Evolutionary conservation across 1,284 basidiomycete genomes (phyloP), one percentile per base, ranked within the genome.

Genomic region (Marasmius sp.): DNA sequence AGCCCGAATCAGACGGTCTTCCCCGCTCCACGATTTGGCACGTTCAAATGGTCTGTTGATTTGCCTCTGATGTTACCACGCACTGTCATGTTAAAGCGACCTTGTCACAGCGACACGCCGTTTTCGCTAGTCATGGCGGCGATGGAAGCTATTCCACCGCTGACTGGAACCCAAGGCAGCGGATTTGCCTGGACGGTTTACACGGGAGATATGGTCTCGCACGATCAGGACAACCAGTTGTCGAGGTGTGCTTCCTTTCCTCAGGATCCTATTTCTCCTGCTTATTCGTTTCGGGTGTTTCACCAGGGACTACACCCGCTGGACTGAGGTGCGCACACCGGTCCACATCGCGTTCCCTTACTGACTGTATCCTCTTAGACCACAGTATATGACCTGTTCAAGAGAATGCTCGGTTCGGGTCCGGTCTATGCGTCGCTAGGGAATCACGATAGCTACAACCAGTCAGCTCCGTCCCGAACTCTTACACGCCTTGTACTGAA

Each of bases 121-220:
- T 81, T 85, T 68, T 77, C 87, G 18, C 78, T 94, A 45, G 84
- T 79, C 11, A 67, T 86, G 48, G 78, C 92, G 6, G 85, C 84
- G 0, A 74, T 94, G 12, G 74, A 91, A 67, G 82, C 88, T 3
- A 91, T 94, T 56, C 89, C 89, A 14, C 78, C 79, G 2, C 75
- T 94, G 16, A 82, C 90, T 22, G 87, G 83, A 5, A 89, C 90
- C 1, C 68, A 83, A 66, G 72, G 80, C 9, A 78, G 74, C 38
- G 84, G 87, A 1, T 90, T 94, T 66, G 82, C 83, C 52, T 89
- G 86, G 68, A 84, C 84, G 0, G 61, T 94, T 22, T 92, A 85
- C 68, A 94, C 92, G 0, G 92, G 92, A 27, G 92, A 94, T 70
- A 74, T 93, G 59, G 83, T 92, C 39, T 85, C 88, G 10, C 90